Evolutionary conservation across 768 basidiomycete genomes (phyloP).

Genomic region (Wakefieldia striispora): DNA sequence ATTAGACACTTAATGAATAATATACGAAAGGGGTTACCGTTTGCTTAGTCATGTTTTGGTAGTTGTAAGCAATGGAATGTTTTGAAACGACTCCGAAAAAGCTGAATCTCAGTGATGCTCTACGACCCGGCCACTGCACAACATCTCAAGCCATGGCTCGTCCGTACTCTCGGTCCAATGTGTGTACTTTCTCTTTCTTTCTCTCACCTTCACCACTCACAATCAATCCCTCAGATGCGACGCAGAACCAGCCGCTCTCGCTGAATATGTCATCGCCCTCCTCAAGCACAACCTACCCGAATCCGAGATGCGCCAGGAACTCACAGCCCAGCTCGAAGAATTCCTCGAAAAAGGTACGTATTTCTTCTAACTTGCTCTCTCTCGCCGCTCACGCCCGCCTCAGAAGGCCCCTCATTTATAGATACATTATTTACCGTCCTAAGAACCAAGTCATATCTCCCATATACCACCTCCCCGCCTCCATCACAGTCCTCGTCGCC

Average conservation of each 20-base stretch:
- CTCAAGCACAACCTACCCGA: constrained; percentile 88
- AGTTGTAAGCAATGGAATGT: neutral
- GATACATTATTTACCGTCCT: constrained; percentile 84
- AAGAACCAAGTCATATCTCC: constrained; percentile 81
- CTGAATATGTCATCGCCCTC: constrained; percentile 92
- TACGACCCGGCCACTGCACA: constrained; percentile 61
- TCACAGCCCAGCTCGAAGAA: constrained; percentile 77
- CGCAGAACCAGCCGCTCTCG: constrained; percentile 90
- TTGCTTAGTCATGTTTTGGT: constrained; percentile 16
- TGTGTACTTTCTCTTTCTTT: constrained; percentile 26
- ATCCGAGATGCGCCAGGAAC: constrained; percentile 75
- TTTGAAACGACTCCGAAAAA: neutral
- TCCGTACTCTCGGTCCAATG: constrained; percentile 90
- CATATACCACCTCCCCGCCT: constrained; percentile 54
- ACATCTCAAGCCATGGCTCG: constrained; percentile 85
- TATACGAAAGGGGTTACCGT: too few relatives aligned
- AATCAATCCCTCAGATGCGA: constrained; percentile 64
- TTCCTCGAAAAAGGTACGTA: constrained; percentile 86
- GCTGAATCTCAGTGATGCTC: constrained; percentile 45
- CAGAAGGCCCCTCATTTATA: constrained; percentile 75
- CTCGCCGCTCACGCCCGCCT: constrained; percentile 12
- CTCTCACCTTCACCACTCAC: neutral
- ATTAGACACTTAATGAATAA: neutral
- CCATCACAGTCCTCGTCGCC: constrained; percentile 33
- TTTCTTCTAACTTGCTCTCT: neutral